phyloP scores from a whole-genome alignment of 2,329 filamentous ascomycete genomes.

The Canariomyces notabilis region DNA sequence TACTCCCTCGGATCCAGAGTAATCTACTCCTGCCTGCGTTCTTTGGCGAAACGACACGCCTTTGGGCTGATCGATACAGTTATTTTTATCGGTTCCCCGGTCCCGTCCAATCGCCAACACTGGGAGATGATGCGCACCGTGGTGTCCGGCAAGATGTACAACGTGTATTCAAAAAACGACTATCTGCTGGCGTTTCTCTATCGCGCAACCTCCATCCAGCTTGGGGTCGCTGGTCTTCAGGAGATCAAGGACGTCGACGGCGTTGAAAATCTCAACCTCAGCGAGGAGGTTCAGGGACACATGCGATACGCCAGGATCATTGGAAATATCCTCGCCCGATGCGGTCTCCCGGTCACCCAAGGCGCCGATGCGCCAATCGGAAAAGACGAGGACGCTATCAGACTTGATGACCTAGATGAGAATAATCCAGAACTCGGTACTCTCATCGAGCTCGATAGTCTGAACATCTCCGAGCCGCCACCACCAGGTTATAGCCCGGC shows the following conservation, averaged over 20 bases:
- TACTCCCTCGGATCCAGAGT: slow-evolving; percentile 78
- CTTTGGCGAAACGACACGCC: slow-evolving; percentile 68
- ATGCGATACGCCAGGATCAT: slow-evolving; percentile 38
- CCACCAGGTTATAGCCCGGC: slow-evolving; percentile 2
- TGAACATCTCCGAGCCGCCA: slow-evolving; percentile 11
- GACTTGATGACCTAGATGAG: slow-evolving; percentile 27
- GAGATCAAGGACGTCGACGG: slow-evolving; percentile 62
- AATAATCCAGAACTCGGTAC: slow-evolving; percentile 29
- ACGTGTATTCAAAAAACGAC: slow-evolving; percentile 84
- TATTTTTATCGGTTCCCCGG: slow-evolving; percentile 75
- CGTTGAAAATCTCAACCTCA: slow-evolving; percentile 54
- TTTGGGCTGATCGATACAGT: slow-evolving; percentile 83
- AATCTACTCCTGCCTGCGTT: slow-evolving; percentile 76
- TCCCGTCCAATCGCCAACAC: slow-evolving; percentile 63
- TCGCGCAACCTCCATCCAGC: slow-evolving; percentile 73
- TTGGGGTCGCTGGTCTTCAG: slow-evolving; percentile 80
- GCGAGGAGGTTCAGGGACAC: slow-evolving; percentile 43
- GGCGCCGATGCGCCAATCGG: slow-evolving; percentile 43
- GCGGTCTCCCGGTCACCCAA: slow-evolving; percentile 45
- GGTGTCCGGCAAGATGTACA: slow-evolving; percentile 76
- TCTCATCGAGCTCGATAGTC: slow-evolving; percentile 42
- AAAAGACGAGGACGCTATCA: slow-evolving; percentile 40
- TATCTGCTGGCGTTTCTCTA: slow-evolving; percentile 85
- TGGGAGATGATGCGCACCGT: slow-evolving; percentile 76
- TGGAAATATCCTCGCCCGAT: slow-evolving; percentile 46